Percentiles rank a stretch among this genome's conserved stretches.
These are phyloP conservation scores for Malania oleifera DNA, from an alignment of 164 flowering plant genomes.

Conservation along the genomic window DNA sequence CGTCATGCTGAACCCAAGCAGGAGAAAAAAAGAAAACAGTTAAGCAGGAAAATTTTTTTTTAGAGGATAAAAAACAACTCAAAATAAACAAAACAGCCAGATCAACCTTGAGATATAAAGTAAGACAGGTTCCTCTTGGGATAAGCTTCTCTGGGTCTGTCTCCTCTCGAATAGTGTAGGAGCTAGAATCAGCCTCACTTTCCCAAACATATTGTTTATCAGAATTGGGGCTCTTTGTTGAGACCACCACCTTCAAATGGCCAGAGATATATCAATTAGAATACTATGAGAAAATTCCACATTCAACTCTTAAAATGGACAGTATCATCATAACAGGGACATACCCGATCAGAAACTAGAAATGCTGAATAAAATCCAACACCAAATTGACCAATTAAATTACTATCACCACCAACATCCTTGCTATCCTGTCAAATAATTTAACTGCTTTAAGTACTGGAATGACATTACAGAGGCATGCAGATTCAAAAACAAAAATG, in stretches of 20 bases:
- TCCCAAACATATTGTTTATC: conserved; percentile 98
- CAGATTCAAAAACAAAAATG: neutral
- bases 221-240: conserved; percentile 92
- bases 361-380: conserved; percentile 98
- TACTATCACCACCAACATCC: conserved; percentile 83
- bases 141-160: conserved; percentile 78
- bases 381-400: conserved; percentile 98
- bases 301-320: neutral
- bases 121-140: conserved; percentile 89
- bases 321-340: neutral
- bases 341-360: conserved; percentile 82
- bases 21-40: neutral
- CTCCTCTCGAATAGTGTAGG: conserved; percentile 83
- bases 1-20: conserved; percentile 56
- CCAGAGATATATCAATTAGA: conserved; percentile 9
- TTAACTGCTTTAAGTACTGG: neutral
- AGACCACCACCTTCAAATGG: conserved; percentile 65
- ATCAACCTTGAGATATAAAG: conserved; percentile 78
- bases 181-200: conserved; percentile 87
- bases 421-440: conserved; percentile 72
- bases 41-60: too few relatives aligned
- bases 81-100: neutral
- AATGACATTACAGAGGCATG: neutral
- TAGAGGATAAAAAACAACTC: neutral
- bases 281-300: neutral